A percentile compares a stretch with the other conserved stretches of the same genome.
Conservation (phyloP, 352 stramenopile species). For the Globisporangium solare region DNA sequence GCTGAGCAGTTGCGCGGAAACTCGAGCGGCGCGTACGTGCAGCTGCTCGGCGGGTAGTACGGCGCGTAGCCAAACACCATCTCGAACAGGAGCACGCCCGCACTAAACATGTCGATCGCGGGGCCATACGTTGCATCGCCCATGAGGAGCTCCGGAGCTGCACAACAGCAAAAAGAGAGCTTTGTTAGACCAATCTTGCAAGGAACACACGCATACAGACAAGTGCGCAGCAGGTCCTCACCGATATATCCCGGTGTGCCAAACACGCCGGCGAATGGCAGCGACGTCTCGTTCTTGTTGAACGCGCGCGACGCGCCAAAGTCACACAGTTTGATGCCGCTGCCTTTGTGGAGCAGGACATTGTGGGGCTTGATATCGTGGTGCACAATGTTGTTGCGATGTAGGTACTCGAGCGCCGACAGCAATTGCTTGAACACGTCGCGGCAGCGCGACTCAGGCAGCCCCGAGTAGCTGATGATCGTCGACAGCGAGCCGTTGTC, state of each 20-base stretch:
- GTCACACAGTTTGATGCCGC: constrained; percentile 70
- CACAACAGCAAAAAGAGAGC: background rate
- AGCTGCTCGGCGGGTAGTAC: constrained; percentile 68
- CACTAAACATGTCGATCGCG: constrained; percentile 73
- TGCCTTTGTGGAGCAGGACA: constrained; percentile 52
- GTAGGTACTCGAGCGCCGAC: constrained; percentile 60
- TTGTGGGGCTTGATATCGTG: constrained; percentile 90
- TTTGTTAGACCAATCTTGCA: background rate
- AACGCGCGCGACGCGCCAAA: constrained; percentile 81
- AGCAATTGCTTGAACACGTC: constrained; percentile 57
- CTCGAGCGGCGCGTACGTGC: constrained; percentile 53
- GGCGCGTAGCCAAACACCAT: constrained; percentile 71
- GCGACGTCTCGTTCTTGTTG: constrained; percentile 32
- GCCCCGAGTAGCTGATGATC: constrained; percentile 39
- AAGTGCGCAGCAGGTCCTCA: constrained; percentile 10
- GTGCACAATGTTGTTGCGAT: constrained; percentile 81
- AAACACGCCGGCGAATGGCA: constrained; percentile 67
- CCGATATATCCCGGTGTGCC: constrained; percentile 68
- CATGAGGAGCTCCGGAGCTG: constrained; percentile 55
- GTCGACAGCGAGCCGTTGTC: constrained; percentile 50
- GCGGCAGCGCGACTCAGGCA: constrained; percentile 46
- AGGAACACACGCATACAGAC: background rate
- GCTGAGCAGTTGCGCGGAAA: constrained; percentile 36
- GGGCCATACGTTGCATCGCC: constrained; percentile 43
- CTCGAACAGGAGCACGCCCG: constrained; percentile 66